phyloP scores from a whole-genome alignment of 345 rosid genomes.

The Ceriops zippeliana region DNA sequence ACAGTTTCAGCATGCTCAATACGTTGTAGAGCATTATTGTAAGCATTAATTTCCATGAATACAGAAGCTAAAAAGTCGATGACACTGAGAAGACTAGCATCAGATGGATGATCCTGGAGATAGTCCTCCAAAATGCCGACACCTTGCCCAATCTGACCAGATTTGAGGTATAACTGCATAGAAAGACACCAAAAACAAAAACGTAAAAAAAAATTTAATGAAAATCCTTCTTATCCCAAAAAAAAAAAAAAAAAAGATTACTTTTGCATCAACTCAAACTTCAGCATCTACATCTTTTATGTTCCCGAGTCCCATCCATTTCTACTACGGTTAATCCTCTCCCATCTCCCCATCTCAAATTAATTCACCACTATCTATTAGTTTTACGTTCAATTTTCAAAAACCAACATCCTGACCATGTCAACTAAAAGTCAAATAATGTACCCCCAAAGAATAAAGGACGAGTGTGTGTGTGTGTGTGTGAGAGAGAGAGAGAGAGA shows the following conservation, averaged over 20 bases:
- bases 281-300: too few species aligned
- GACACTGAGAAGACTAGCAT: constrained; percentile 46
- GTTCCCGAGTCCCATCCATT: too few species aligned
- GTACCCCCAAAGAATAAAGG: too few species aligned
- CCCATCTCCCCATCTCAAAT: too few species aligned
- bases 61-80: constrained; percentile 60
- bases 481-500: too few species aligned
- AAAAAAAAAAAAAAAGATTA: background rate
- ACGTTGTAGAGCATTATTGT: constrained; percentile 65
- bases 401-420: too few species aligned
- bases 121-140: constrained; percentile 61
- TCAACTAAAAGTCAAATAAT: too few species aligned
- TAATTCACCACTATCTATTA: too few species aligned
- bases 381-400: too few species aligned
- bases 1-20: constrained; percentile 44
- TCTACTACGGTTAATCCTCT: too few species aligned
- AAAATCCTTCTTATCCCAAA: background rate
- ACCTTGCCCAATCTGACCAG: constrained; percentile 60
- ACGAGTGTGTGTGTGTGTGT: too few species aligned
- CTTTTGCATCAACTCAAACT: background rate
- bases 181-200: background rate
- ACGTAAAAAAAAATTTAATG: constrained; percentile 3
- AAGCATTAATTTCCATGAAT: constrained; percentile 61
- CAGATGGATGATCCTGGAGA: constrained; percentile 51
- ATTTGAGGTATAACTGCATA: constrained; percentile 61